Base-by-base conservation (phyloP, 2,329 filamentous ascomycete species). In the Fusarium nurragi region DNA sequence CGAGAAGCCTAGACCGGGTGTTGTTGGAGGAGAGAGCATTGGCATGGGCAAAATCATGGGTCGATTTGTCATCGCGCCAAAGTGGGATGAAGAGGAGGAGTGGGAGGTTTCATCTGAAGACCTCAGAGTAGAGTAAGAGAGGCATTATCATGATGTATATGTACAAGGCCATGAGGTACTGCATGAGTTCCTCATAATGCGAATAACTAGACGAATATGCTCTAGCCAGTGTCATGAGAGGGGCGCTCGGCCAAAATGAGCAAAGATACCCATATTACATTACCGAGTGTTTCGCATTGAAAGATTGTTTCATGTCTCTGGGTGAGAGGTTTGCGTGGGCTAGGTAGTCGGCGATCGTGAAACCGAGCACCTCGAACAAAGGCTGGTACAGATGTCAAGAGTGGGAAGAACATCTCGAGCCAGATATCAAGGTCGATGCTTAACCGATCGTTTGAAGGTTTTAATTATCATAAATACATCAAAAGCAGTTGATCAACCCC, bases 31-130 rank as follows among this genome's bases (percentile, higher is more conserved):
- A 18, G 79, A 80, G 44, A 84, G 84, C 26, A 83, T 84, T 54
- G 85, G 85, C 43, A 88, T 90, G 85, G 87, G 87, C 45, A 83
- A 84, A 70, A 82, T 90, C 57, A 84, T 86, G 79, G 86, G 86
- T 46, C 84, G 85, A 60, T 89, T 89, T 73, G 81, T 86, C 18
- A 77, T 87, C 18, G 85, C 84, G 23, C 86, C 86, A 9, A 80
- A 83, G 40, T 88, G 84, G 79, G 81, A 80, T 34, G 85, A 87
- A 46, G 84, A 86, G 67, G 80, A 84, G 53, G 84, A 86, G 26
- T 88, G 85, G 85, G 75, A 80, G 14, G 82, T 78, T 40, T 72
- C 75, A 26, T 71, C 75, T 1, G 75, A 78, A 40, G 77, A 79
- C 28, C 66, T 79, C 18, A 54, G 58, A 22, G 60, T 67, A 46